A percentile compares a stretch with the other conserved stretches of the same genome.
Conservation (phyloP, 805 yeast species). For the Ogataea neopini region DNA sequence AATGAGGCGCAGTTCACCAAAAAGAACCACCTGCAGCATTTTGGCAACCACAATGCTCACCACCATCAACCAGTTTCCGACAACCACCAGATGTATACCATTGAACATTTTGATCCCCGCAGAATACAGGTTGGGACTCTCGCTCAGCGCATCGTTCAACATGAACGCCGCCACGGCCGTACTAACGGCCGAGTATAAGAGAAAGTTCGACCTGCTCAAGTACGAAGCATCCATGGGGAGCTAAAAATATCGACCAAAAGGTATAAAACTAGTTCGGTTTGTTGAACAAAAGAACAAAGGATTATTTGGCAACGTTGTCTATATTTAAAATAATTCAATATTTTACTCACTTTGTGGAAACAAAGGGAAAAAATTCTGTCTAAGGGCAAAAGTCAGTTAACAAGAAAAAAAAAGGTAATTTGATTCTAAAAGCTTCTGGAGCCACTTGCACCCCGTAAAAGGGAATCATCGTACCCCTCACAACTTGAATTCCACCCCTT, state of each 20-base stretch:
- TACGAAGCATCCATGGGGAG: slow-evolving; percentile 7
- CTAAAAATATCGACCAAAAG: no score
- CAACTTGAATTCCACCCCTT: not conserved
- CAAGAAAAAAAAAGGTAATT: not conserved
- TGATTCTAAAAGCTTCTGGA: no score
- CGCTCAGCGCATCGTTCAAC: slow-evolving; percentile 38
- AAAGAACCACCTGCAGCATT: slow-evolving; percentile 51
- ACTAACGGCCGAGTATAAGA: slow-evolving; percentile 32
- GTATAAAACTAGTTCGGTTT: not conserved
- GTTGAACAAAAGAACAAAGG: not conserved
- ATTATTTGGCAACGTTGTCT: not conserved
- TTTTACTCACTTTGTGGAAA: not conserved
- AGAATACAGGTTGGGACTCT: slow-evolving; percentile 50
- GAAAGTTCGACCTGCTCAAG: slow-evolving; percentile 17
- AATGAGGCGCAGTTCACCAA: slow-evolving; percentile 72
- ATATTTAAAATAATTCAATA: not conserved
- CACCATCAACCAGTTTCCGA: slow-evolving; percentile 46
- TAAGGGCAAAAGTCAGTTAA: not conserved
- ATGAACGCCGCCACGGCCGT: slow-evolving; percentile 38
- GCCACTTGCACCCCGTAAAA: not conserved
- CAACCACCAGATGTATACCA: slow-evolving; percentile 45
- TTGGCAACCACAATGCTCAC: slow-evolving; percentile 43
- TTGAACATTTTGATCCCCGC: slow-evolving; percentile 52
- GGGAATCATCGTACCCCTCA: not conserved
- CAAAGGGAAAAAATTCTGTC: slow-evolving; percentile 1